Conservation (phyloP, 805 yeast species). For the Cyberlindnera subsufficiens region DNA sequence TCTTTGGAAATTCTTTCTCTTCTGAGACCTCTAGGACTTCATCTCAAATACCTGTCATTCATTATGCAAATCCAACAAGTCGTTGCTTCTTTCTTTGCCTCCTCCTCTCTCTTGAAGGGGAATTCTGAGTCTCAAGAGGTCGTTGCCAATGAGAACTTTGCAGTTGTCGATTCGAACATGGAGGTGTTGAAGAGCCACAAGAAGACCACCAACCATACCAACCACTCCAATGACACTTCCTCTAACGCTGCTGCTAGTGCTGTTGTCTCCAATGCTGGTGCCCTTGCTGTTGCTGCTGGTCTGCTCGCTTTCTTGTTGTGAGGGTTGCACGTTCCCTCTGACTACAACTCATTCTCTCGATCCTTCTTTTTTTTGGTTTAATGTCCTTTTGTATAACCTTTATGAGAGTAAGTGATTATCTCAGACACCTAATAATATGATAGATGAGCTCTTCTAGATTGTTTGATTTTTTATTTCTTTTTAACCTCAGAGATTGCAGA, state of each 20-base stretch:
- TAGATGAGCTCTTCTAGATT: no score
- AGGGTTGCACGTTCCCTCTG: background rate
- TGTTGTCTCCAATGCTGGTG: constrained; percentile 13
- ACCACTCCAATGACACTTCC: constrained; percentile 22
- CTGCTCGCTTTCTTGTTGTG: constrained; percentile 23
- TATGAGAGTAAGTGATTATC: no score
- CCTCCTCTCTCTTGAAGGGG: constrained; percentile 16
- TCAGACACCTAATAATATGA: no score
- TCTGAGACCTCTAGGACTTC: background rate
- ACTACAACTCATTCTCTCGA: no score
- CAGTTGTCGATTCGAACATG: constrained; percentile 11
- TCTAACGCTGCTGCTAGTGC: constrained; percentile 22
- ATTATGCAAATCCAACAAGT: constrained; percentile 27
- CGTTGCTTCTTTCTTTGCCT: constrained; percentile 23
- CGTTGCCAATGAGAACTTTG: constrained; percentile 12
- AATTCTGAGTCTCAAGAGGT: constrained; percentile 7
- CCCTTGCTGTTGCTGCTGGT: constrained; percentile 21
- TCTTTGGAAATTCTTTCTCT: background rate
- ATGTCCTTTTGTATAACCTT: no score
- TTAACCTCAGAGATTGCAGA: no score
- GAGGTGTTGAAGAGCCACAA: constrained; percentile 4
- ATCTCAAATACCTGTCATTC: background rate
- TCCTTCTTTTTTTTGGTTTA: no score
- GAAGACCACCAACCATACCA: constrained; percentile 12
- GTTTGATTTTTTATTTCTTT: no score